Base-by-base conservation (phyloP, 2,329 filamentous ascomycete genomes). In the Cercospora sp. region DNA sequence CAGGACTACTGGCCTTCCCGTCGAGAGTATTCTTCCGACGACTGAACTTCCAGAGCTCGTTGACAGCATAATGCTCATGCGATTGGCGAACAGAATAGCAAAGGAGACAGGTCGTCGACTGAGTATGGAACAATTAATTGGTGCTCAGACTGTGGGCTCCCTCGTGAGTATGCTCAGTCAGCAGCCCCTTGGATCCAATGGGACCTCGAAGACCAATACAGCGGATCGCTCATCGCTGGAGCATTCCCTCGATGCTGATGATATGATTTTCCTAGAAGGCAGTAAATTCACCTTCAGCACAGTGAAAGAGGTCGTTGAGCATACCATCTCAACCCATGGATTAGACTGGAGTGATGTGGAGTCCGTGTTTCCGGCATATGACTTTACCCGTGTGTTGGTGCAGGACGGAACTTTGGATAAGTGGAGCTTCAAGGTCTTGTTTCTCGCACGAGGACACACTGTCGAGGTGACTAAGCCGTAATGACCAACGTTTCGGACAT, bases 61-160 rank as follows among this genome's bases (percentile, higher is more conserved):
- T 5, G 66, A 68, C 62, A 65, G 62, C 10, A 57, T 68, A n/a
- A 63, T 51, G 16, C 26, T 65, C 3, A 59, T 65, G 58, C 39
- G 67, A n/a, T 33, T 33, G 26, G 9, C 12, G 23, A 42, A 59
- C 20, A 30, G 39, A 12, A 45, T 45, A 5, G 39, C 39, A 5
- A 42, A 42, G 39, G 39, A 42, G 39, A 42, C 39, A 42, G 39
- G 39, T 16, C 39, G 13, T 3, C 39, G 39, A 45, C 39, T 45
- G 39, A 18, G 8, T 18, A 18, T 45, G 39, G 39, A 45, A 9
- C 39, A 45, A 1, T 1, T 18, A 3, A 3, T 45, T 6, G 39
- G 39, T n/a, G 3, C 39, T 18, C 39, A 18, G 2, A 45, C 39
- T 10, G 39, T 45, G 39, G 39, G 39, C n/a, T 45, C 39, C 39